Percentiles rank a stretch among this genome's conserved stretches.
Conservation (phyloP, 805 yeast genomes). For the Candida maris region DNA sequence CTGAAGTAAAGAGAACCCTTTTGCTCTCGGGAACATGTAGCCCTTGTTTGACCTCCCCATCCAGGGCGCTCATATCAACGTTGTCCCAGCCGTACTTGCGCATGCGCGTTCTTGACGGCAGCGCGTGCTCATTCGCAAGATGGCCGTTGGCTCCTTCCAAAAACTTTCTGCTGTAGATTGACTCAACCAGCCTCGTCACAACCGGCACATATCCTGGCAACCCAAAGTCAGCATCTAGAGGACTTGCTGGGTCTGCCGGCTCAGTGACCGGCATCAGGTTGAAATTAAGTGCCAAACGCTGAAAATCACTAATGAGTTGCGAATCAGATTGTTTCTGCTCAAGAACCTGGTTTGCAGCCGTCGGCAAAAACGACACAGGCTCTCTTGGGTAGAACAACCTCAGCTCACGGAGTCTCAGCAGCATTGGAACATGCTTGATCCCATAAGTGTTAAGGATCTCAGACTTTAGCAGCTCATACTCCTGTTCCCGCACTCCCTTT, state of each 20-base stretch:
- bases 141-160: conserved; percentile 20
- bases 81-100: conserved; percentile 41
- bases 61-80: conserved; percentile 39
- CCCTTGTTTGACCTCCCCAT: conserved; percentile 34
- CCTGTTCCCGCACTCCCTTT: conserved; percentile 66
- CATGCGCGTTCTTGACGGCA: conserved; percentile 19
- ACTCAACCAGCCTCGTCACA: conserved; percentile 62
- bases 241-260: conserved; percentile 35
- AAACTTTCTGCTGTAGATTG: conserved; percentile 56
- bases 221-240: conserved; percentile 53
- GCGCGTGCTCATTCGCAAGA: conserved; percentile 26
- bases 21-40: conserved; percentile 31
- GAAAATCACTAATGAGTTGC: conserved; percentile 35
- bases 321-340: conserved; percentile 11
- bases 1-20: conserved; percentile 23
- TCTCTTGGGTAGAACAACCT: conserved; percentile 43
- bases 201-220: conserved; percentile 84
- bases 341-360: conserved; percentile 3
- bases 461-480: conserved; percentile 49
- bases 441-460: conserved; percentile 68
- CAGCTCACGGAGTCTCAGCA: conserved; percentile 47
- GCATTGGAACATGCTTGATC: conserved; percentile 40
- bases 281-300: conserved; percentile 37
- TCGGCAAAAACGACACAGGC: conserved; percentile 19
- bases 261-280: conserved; percentile 42